Conservation (phyloP, 139 green algal species). For the Volvox reticuliferus region DNA sequence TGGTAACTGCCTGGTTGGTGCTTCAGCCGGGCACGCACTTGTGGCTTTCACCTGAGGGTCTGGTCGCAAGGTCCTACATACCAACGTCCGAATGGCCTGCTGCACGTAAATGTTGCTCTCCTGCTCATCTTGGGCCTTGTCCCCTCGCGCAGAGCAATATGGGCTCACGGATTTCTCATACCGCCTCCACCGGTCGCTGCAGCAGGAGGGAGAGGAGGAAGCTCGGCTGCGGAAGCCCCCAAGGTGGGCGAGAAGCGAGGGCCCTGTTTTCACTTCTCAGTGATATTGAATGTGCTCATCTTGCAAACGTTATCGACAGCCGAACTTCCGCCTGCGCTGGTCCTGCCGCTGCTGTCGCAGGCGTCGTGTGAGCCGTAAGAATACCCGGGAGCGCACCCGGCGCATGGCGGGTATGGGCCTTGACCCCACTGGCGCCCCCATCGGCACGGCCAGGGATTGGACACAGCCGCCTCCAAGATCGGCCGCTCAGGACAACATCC, state of each 20-base stretch:
- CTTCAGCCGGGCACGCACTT: no score
- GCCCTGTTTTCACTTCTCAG: no score
- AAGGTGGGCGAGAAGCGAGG: slow-evolving; percentile 46
- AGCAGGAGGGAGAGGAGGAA: slow-evolving; percentile 77
- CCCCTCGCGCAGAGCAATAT: slow-evolving; percentile 56
- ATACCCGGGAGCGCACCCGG: slow-evolving; percentile 67
- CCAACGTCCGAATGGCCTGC: no score
- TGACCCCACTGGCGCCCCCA: slow-evolving; percentile 50
- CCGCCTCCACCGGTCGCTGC: slow-evolving; percentile 71
- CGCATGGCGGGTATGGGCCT: slow-evolving; percentile 81
- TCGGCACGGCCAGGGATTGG: slow-evolving; percentile 29
- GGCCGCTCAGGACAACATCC: slow-evolving; percentile 17
- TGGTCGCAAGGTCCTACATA: no score
- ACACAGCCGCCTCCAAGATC: slow-evolving; percentile 30
- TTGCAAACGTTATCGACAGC: no score
- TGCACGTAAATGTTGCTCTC: no score
- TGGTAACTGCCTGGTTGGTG: no score
- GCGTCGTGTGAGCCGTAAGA: slow-evolving; percentile 72
- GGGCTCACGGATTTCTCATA: slow-evolving; percentile 73
- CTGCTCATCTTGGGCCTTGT: no score
- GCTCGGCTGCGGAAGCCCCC: slow-evolving; percentile 54
- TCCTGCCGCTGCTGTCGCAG: slow-evolving; percentile 26
- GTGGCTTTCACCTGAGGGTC: no score
- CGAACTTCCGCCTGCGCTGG: no score
- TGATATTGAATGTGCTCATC: no score